Base-by-base conservation (phyloP, 2,329 filamentous ascomycete species). In the Penicillium sp. region DNA sequence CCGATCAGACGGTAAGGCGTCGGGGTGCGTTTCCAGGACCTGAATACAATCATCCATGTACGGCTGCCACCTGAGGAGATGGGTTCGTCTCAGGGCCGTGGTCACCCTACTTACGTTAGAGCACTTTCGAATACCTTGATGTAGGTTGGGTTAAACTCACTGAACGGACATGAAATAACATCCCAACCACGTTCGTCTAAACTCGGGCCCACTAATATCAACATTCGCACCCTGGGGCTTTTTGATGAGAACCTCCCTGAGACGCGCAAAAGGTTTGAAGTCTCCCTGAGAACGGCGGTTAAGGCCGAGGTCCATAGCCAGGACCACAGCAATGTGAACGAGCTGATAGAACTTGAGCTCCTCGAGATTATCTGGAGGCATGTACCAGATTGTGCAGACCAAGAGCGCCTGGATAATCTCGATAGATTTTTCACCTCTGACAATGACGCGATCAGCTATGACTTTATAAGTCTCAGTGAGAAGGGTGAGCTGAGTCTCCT, bases 281-380 rank as follows among this genome's bases (percentile, higher is more conserved):
- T 71, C 68, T 56, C 60, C 57, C 61, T 67, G 75, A 55, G 70
- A 69, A 58, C 78, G 76, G 56, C 82, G 81, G 14, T 86, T 88
- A 6, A 95, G 81, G 0, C 90, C 90, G 30, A 95, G 81, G 61
- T 95, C 90, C 48, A 95, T 84, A 24, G 87, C 87, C 85, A 95
- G 89, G 61, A 90, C 81, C 43, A 86, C 86, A 2, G 88, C 87
- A 65, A 90, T 84, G 68, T 95, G 89, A 41, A 90, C 84, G 58
- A 94, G 81, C 74, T 92, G 89, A 73, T 94, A 95, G 69, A 94
- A 95, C 67, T 94, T 94, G 64, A 92, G 83, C 72, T 94, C 88
- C 64, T 95, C 89, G 53, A 89, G 89, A 62, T 88, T 82, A 59
- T 92, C 86, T 0, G 90, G 90, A 14, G 90, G 89, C 68, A 85